phyloP scores from a whole-genome alignment of 2,329 filamentous ascomycete species.

The Westerdykella aurantiaca region DNA sequence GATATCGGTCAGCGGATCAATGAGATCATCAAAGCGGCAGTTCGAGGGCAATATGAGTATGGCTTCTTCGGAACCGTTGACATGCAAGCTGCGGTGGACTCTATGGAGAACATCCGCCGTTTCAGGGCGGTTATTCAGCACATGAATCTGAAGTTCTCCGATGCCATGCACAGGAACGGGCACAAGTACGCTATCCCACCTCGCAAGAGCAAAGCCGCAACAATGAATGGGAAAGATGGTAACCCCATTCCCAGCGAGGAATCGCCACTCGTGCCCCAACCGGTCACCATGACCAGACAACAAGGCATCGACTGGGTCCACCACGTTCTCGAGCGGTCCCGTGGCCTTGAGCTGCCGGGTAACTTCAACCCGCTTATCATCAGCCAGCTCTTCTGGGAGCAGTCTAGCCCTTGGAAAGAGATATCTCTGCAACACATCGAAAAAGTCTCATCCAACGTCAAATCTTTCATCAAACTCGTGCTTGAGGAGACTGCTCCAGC shows the following conservation, averaged over 20 bases:
- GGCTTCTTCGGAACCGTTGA: constrained; percentile 44
- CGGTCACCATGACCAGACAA: no score
- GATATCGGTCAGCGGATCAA: constrained; percentile 44
- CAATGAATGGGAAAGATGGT: no score
- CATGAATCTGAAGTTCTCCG: constrained; percentile 44
- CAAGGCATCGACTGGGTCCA: constrained; percentile 41
- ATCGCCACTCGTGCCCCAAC: no score
- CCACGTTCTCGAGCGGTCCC: constrained; percentile 37
- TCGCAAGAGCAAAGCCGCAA: constrained; percentile 2
- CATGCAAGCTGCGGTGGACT: constrained; percentile 12
- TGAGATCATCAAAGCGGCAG: constrained; percentile 41
- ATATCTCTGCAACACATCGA: constrained; percentile 37
- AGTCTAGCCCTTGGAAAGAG: constrained; percentile 50
- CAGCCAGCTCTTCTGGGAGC: constrained; percentile 54
- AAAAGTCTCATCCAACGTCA: constrained; percentile 29
- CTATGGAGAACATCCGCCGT: constrained; percentile 37
- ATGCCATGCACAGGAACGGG: constrained; percentile 40
- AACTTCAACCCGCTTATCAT: constrained; percentile 57
- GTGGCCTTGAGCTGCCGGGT: constrained; percentile 55
- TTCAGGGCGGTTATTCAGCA: constrained; percentile 53
- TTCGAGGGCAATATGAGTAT: constrained; percentile 50
- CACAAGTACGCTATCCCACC: constrained; percentile 35
- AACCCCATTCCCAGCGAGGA: no score
- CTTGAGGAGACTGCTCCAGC: constrained; percentile 36
- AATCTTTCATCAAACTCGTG: constrained; percentile 34